These are phyloP conservation scores for Aspergillus sclerotioniger DNA, from an alignment of 495 filamentous ascomycete species.

Conservation along the genomic window DNA sequence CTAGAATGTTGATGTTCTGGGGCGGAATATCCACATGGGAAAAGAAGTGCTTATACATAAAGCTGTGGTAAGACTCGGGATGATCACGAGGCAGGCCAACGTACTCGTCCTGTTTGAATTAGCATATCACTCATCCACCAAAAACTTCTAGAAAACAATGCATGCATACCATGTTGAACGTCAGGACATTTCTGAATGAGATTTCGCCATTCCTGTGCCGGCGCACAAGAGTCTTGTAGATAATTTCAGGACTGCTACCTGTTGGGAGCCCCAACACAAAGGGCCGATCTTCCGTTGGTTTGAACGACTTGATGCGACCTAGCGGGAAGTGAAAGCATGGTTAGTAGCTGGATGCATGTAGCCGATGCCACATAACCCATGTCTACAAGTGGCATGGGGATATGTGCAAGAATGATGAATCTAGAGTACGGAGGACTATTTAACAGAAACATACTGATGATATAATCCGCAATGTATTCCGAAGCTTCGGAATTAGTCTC, in stretches of 20 bases:
- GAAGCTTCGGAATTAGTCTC: constrained; percentile 65
- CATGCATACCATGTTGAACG: constrained; percentile 79
- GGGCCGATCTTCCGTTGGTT: constrained; percentile 64
- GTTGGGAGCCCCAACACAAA: constrained; percentile 85
- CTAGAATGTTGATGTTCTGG: constrained; percentile 79
- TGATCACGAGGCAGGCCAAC: constrained; percentile 78
- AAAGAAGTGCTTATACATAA: constrained; percentile 92
- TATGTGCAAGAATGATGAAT: neutral
- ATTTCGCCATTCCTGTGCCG: constrained; percentile 74
- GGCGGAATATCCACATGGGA: constrained; percentile 80
- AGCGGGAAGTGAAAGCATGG: neutral
- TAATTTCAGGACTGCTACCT: constrained; percentile 72
- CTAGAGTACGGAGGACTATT: neutral
- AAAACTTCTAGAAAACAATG: neutral
- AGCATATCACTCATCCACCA: neutral
- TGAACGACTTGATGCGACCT: constrained; percentile 68
- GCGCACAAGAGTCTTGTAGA: constrained; percentile 75
- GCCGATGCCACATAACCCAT: neutral
- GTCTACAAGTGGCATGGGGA: neutral
- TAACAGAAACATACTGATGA: constrained; percentile 68
- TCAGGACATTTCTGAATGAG: constrained; percentile 83
- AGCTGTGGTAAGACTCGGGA: constrained; percentile 81
- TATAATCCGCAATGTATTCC: constrained; percentile 78
- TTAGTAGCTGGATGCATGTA: neutral
- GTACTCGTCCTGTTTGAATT: constrained; percentile 69